Percentiles rank a stretch among this genome's conserved stretches.
These are phyloP conservation scores for Stagonosporopsis tanaceti DNA, from an alignment of 2,329 filamentous ascomycete genomes.

Conservation along the genomic window DNA sequence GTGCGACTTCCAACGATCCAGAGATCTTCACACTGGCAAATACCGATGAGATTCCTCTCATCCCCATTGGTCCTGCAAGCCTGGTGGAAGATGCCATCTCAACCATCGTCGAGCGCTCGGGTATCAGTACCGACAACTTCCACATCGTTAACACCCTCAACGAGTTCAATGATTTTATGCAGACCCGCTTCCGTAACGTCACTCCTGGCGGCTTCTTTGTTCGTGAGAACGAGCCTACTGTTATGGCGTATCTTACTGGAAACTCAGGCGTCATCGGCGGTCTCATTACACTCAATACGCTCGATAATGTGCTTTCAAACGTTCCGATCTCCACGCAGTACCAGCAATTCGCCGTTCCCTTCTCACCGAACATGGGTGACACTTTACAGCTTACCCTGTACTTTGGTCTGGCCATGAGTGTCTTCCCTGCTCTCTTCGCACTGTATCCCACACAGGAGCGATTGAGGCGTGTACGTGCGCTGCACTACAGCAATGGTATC, in stretches of 20 bases:
- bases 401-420: constrained; percentile 78
- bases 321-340: constrained; percentile 75
- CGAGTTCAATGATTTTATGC: constrained; percentile 73
- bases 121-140: constrained; percentile 43
- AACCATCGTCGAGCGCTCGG: constrained; percentile 39
- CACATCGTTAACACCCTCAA: constrained; percentile 69
- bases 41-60: constrained; percentile 36
- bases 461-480: constrained; percentile 76
- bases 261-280: constrained; percentile 69
- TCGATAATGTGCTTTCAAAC: constrained; percentile 78
- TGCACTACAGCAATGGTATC: constrained; percentile 93
- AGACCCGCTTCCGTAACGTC: constrained; percentile 69
- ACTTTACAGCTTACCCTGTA: constrained; percentile 83
- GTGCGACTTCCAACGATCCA: constrained; percentile 44
- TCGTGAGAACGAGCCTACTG: constrained; percentile 67
- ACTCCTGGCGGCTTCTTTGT: constrained; percentile 84
- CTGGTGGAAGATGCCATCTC: constrained; percentile 38
- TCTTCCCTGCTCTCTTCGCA: constrained; percentile 85
- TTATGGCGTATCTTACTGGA: constrained; percentile 72
- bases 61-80: constrained; percentile 53
- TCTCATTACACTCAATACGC: constrained; percentile 87
- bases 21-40: constrained; percentile 39
- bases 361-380: constrained; percentile 72
- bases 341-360: constrained; percentile 78
- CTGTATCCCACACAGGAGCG: constrained; percentile 89